Base-by-base conservation (phyloP, 1,284 basidiomycete species). In the Inonotus hispidus region DNA sequence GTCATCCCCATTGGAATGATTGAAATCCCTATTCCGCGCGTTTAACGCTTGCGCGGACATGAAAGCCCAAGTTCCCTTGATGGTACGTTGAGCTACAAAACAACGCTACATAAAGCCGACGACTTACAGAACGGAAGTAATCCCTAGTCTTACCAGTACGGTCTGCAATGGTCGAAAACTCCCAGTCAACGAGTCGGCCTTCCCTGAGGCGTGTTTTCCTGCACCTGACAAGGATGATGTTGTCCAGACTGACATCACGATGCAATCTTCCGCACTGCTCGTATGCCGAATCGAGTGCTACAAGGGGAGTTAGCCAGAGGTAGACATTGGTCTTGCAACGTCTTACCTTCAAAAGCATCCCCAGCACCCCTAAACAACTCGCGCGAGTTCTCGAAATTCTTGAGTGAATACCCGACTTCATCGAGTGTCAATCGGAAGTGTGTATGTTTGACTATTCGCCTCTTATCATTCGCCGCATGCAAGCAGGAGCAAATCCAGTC, bases 181-280 rank as follows among this genome's bases (percentile, higher is more conserved):
- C 72, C 74, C 74, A 76, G 56, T 77, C 73, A 37, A 68, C 74
- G 38, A 76, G 63, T 13, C 75, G 50, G 0, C 74, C 73, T 0
- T 43, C 13, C 11, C 66, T 64, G 1, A 65, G 54, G 1, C 38
- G 25, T 1, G 60, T 58, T n/a, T 73, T 66, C 43, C 3, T 29
- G 37, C 5, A 5, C n/a, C 52, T 35, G 27, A 29, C 16, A 19
- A 37, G 53, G 27, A 76, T 56, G 37, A 76, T 67, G 50, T 77
- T 76, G 7, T 68, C 70, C 1, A 56, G 50, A 52, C 74, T 75
- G 35, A 76, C 63, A 55, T 77, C 73, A 0, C 73, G 68, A 63
- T 77, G 74, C 1, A 75, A 65, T 27, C 71, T 64, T 0, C 62
- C 37, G 8, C 67, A 65, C 21, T 60, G 61, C 25, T 64, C 52